Evolutionary conservation across 768 basidiomycete genomes (phyloP), one percentile per base, ranked within the genome.

Genomic region (Leccinum olivaceopallidum): DNA sequence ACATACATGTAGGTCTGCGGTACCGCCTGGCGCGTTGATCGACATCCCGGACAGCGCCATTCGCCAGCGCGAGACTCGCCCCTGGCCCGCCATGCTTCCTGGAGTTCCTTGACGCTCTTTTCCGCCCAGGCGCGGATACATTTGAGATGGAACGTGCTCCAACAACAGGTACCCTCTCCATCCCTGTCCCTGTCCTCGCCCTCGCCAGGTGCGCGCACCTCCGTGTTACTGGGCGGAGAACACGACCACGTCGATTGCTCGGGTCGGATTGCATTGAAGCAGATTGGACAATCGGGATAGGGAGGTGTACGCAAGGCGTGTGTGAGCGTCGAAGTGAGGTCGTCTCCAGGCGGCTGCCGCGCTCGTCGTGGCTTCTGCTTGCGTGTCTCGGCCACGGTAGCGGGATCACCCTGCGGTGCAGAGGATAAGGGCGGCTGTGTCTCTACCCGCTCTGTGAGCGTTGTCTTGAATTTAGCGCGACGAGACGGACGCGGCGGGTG

Each of bases 41-140:
- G 94, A 77, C 96, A 98, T 1, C 92, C 94, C 0, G 96, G 96
- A 73, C 96, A 98, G 56, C 89, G 80, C 96, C 96, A 98, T 69
- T 92, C 87, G 0, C 89, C 94, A 14, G 76, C 78, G 57, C 81
- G 78, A 12, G 83, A 79, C 65, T 90, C 87, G 8, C 90, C 90
- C 54, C 88, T 77, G 6, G 84, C 85, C 16, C 81, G 80, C 87
- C 85, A 92, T 0, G 90, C 94, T 54, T 86, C 89, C 59, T 78
- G 79, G 13, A 87, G 66, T 13, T 88, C 89, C 69, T 89, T 87
- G 53, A 88, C 85, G 67, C 88, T 91, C 75, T 92, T 91, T 30
- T 80, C 76, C 0, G 94, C 94, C 96, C 96, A 98, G 1, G 89
- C 82, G 8, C 83, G 81, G 65, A 98, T 90, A 67, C 96, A 98